A percentile compares a stretch with the other conserved stretches of the same genome.
Conservation (phyloP, 306 rosid species). For the Malus orientalis region DNA sequence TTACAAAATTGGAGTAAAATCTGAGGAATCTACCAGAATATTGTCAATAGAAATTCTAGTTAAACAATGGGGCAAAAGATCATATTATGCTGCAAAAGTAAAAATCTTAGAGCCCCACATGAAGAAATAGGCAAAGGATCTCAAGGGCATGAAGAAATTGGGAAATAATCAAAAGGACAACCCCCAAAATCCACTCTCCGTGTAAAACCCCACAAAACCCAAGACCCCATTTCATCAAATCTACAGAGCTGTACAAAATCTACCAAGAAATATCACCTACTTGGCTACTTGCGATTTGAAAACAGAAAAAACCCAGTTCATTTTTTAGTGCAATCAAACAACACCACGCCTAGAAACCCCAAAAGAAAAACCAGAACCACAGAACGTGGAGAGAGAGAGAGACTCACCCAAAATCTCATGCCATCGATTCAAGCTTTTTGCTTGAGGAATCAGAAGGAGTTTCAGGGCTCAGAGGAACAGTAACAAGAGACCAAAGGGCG, state of each 20-base stretch:
- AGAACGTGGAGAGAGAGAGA: not conserved
- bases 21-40: slow-evolving; percentile 72
- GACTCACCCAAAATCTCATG: slow-evolving; percentile 23
- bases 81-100: slow-evolving; percentile 29
- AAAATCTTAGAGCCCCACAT: slow-evolving; percentile 38
- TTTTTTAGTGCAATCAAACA: slow-evolving; percentile 14
- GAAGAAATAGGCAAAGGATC: slow-evolving; percentile 37
- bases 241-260: slow-evolving; percentile 12
- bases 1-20: slow-evolving; percentile 42
- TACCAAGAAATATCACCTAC: slow-evolving; percentile 16
- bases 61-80: slow-evolving; percentile 54
- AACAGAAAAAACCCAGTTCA: slow-evolving; percentile 13
- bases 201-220: slow-evolving; percentile 66
- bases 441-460: slow-evolving; percentile 8
- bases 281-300: slow-evolving; percentile 8
- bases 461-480: slow-evolving; percentile 23
- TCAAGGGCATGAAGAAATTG: slow-evolving; percentile 39
- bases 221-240: slow-evolving; percentile 29
- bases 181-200: slow-evolving; percentile 76
- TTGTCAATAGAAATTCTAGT: slow-evolving; percentile 44
- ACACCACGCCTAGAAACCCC: slow-evolving; percentile 14
- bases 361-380: slow-evolving; percentile 2
- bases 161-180: slow-evolving; percentile 37
- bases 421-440: not conserved
- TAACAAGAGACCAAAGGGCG: slow-evolving; percentile 18